Conservation (phyloP, 805 yeast genomes). For the Yamadazyma scolyti region DNA sequence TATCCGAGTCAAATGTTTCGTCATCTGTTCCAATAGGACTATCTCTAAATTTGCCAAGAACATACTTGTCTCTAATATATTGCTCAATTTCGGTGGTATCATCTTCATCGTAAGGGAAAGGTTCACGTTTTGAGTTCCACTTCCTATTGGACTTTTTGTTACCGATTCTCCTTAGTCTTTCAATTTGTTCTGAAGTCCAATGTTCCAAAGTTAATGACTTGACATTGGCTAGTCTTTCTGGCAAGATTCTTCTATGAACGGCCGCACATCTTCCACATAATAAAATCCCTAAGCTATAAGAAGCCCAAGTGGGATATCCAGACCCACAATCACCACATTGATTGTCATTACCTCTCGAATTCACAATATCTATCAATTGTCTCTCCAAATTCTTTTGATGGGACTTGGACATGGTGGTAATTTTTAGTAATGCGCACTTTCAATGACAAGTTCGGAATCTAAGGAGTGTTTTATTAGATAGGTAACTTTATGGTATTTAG, state of each 20-base stretch:
- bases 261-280: constrained; percentile 86
- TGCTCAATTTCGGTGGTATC: constrained; percentile 50
- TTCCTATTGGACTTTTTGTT: constrained; percentile 54
- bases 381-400: constrained; percentile 44
- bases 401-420: constrained; percentile 10
- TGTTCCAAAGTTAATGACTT: constrained; percentile 71
- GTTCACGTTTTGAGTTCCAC: constrained; percentile 68
- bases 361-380: constrained; percentile 57
- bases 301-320: constrained; percentile 60
- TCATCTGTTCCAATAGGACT: constrained; percentile 30
- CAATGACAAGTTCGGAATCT: too few relatives aligned
- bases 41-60: constrained; percentile 54
- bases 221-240: constrained; percentile 57
- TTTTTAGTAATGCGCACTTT: too few relatives aligned
- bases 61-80: constrained; percentile 65
- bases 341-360: constrained; percentile 55
- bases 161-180: constrained; percentile 45
- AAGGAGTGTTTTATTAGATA: too few relatives aligned
- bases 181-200: constrained; percentile 61
- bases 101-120: constrained; percentile 75
- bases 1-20: constrained; percentile 1
- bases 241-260: constrained; percentile 61
- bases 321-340: constrained; percentile 78
- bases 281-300: constrained; percentile 57
- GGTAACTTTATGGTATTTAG: too few relatives aligned